Base-by-base conservation (phyloP, 441 rosid species). In the Syzygium malaccense region DNA sequence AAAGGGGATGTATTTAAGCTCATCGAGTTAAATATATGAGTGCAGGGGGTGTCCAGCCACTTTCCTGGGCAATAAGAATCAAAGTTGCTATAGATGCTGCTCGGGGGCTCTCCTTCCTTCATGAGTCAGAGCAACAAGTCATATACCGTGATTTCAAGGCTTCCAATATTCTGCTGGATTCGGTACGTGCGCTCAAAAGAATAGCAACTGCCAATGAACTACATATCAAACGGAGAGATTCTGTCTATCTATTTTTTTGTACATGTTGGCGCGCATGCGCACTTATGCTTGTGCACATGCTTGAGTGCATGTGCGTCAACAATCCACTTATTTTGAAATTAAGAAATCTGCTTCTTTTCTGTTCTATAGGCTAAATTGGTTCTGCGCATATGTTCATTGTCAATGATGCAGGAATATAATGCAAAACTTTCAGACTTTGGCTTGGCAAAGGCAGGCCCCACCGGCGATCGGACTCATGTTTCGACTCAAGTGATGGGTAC, bases 361-460 rank as follows among this genome's bases (percentile, higher is more conserved):
- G 79, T 25, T 75, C 48, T 53, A 33, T 41, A 68, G 25, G 49
- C 13, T 87, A 30, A 33, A n/a, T 78, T 62, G 86, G 51, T 45
- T 37, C 28, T 30, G 45, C 12, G 18, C n/a, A 30, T 7, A 84
- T 19, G 53, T 51, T 9, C 28, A 37, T 14, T 32, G 25, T 89
- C 66, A 51, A 86, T 85, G 45, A 66, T 86, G 90, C 91, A 93
- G 94, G 95, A 92, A 48, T 94, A 92, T 90, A 93, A 94, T 89
- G 93, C 97, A 19, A 95, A 93, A 90, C 95, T 96, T 90, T 94
- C 96, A 20, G 98, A 96, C 88, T 95, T 96, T 88, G 98, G 97
- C 83, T 93, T 94, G 86, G 99, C 98, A 56, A 95, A 92, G 92
- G 96, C 94, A 85, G 97, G 98, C 54, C 97, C 97, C 14, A 92